Evolutionary conservation across 2,329 filamentous ascomycete genomes (phyloP), one percentile per base, ranked within the genome.

Genomic region (Penicillium occitanis): DNA sequence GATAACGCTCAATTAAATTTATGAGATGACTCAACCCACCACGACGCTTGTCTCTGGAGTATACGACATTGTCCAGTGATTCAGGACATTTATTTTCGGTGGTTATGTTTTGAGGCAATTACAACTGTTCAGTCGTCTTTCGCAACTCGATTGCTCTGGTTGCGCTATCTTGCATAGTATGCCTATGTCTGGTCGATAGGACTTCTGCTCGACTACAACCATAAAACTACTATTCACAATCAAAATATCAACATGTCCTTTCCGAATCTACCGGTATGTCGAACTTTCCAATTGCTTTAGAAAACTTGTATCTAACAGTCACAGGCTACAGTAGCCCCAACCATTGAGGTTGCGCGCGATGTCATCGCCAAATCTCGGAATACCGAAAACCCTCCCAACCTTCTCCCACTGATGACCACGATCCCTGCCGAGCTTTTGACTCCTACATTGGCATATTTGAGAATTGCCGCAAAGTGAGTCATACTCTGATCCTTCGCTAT

Each of bases 361-460:
- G 81, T 89, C 57, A 77, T 90, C 70, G 76, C 81, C 55, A 79
- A 82, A 63, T 82, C 84, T 25, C 79, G 79, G 72, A 77, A 80
- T 30, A 81, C 84, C 46, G 75, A 83, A 64, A 86, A 86, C 70
- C 81, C 87, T 66, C 89, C 90, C 3, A 97, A 95, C 73, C 86
- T 96, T 68, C 86, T 97, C 8, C 92, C 93, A 1, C 78, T 97
- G 50, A 93, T 90, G 79, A 89, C 91, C 30, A 91, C 93, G 70
- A 92, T 97, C 72, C 88, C 92, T 5, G 94, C 94, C 72, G 94
- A 97, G 79, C 89, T 98, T 71, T 86, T 98, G 77, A 99, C 94
- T 1, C 95, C 95, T 2, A 94, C 92, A n/a, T 87, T 91, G 69
- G 94, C 96, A 71, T 99, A 98, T 79, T 86, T 99, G 70, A 98